Percentiles rank a stretch among this genome's conserved stretches.
Evolutionary conservation across 2,329 filamentous ascomycete species (phyloP).

Genomic region (Fusarium annulatum): DNA sequence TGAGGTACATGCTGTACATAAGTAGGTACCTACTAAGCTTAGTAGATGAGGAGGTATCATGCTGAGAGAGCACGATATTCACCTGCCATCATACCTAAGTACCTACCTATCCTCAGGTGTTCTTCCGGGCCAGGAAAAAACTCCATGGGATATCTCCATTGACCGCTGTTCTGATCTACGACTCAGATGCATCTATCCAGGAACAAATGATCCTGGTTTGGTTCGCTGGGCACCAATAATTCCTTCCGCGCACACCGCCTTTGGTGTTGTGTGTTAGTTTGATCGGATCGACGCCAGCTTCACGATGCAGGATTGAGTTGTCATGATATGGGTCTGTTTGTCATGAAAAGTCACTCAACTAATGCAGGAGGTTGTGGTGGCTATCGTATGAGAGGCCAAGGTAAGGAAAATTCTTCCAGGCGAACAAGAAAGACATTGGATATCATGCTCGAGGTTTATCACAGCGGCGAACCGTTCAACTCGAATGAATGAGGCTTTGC

Average conservation of each 20-base stretch:
- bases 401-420: background rate
- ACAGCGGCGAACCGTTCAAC: background rate
- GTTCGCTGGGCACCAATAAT: conserved; percentile 14
- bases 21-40: background rate
- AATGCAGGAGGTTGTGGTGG: conserved; percentile 8
- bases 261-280: background rate
- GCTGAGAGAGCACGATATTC: background rate
- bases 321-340: conserved; percentile 22
- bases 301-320: conserved; percentile 22
- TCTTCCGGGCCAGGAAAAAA: background rate
- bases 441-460: background rate
- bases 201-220: conserved; percentile 25
- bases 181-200: conserved; percentile 13
- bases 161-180: conserved; percentile 32
- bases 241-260: conserved; percentile 33
- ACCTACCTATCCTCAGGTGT: background rate
- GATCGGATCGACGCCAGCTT: conserved; percentile 25
- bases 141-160: background rate
- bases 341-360: conserved; percentile 15
- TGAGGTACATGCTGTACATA: background rate
- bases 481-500: background rate
- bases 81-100: background rate
- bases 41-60: background rate
- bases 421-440: conserved; percentile 1
- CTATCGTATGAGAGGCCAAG: conserved; percentile 13